phyloP scores from a whole-genome alignment of 208 protist species.

The Leishmania guyanensis region DNA sequence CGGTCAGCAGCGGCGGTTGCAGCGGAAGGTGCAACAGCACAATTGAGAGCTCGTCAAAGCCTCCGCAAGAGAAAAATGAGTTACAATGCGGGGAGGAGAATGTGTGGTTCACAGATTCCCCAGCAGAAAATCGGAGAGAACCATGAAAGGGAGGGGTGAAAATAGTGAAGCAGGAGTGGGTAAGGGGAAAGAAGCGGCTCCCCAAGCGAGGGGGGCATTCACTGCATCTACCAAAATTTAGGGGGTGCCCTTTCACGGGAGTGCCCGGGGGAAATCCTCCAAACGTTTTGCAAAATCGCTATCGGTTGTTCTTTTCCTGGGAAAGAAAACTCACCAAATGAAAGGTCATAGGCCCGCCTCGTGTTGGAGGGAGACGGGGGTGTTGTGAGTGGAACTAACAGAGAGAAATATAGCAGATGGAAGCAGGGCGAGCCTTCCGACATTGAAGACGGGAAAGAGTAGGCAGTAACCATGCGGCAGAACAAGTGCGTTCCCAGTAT shows the following conservation, averaged over 20 bases:
- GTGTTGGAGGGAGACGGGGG: background rate
- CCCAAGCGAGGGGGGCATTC: background rate
- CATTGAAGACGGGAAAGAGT: background rate
- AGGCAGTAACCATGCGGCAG: background rate
- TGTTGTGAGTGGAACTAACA: background rate
- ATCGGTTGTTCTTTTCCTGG: background rate
- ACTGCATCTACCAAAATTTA: background rate
- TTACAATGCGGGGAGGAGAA: background rate
- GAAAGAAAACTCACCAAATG: background rate
- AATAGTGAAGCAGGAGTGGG: too few species aligned
- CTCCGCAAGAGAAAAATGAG: background rate
- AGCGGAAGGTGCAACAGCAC: background rate
- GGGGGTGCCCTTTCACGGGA: background rate
- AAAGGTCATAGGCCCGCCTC: background rate
- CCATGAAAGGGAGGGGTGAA: background rate
- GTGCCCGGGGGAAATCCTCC: background rate
- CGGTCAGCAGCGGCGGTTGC: background rate
- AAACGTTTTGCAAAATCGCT: background rate
- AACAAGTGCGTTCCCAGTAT: background rate
- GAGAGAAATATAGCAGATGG: background rate
- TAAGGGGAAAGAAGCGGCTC: background rate
- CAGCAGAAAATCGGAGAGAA: background rate
- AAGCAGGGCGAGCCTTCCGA: background rate
- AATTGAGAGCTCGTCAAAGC: background rate
- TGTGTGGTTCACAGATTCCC: background rate